Evolutionary conservation across 1,284 basidiomycete genomes (phyloP).

Genomic region (Ustilago nuda): DNA sequence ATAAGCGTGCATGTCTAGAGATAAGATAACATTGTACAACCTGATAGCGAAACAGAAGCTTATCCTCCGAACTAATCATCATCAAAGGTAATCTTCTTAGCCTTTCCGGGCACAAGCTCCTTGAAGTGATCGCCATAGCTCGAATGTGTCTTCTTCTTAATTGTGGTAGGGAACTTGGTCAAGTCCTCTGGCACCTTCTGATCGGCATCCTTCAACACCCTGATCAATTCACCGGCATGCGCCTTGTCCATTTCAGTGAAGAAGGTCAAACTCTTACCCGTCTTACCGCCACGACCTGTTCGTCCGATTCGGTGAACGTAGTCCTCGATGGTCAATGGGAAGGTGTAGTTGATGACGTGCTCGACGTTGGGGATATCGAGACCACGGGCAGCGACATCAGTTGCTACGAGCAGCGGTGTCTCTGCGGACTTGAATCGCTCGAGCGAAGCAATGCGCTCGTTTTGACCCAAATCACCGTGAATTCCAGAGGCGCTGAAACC

Average conservation of each 20-base stretch:
- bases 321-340: constrained; percentile 80
- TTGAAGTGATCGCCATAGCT: constrained; percentile 72
- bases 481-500: constrained; percentile 89
- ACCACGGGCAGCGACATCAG: constrained; percentile 95
- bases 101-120: constrained; percentile 76
- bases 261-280: constrained; percentile 93
- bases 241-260: constrained; percentile 77
- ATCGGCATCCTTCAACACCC: constrained; percentile 88
- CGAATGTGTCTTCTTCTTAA: constrained; percentile 93
- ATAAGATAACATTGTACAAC: constrained; percentile 5
- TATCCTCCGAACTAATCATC: constrained; percentile 22
- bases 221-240: constrained; percentile 93
- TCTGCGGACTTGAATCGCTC: constrained; percentile 89
- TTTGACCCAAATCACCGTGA: constrained; percentile 92
- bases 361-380: constrained; percentile 97
- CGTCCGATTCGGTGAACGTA: constrained; percentile 98
- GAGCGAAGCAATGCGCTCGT: constrained; percentile 84
- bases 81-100: constrained; percentile 73
- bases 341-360: constrained; percentile 80
- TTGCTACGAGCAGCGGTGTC: constrained; percentile 89
- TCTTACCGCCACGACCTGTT: constrained; percentile 91
- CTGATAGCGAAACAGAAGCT: not conserved
- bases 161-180: constrained; percentile 89
- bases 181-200: constrained; percentile 79
- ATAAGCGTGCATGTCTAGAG: not conserved